A percentile compares a stretch with the other conserved stretches of the same genome.
These are phyloP conservation scores for Russula olivacea DNA, from an alignment of 768 basidiomycete genomes.

Conservation along the genomic window DNA sequence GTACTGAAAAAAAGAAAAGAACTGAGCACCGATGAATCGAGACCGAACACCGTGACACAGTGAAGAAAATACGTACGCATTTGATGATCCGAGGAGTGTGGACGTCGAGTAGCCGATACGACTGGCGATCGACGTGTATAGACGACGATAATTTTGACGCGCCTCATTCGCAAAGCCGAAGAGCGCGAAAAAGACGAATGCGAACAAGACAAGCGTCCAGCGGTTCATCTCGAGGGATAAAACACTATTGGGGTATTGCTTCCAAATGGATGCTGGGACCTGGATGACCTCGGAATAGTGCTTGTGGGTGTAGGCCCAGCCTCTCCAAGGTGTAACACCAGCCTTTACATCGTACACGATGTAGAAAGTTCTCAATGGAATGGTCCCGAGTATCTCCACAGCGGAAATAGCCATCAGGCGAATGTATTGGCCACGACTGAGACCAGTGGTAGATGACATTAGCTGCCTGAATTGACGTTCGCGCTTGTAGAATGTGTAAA, in stretches of 20 bases:
- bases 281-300: slow-evolving; percentile 39
- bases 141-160: background rate
- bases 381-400: background rate
- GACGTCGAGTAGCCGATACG: slow-evolving; percentile 27
- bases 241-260: slow-evolving; percentile 9
- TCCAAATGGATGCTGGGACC: slow-evolving; percentile 38
- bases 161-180: slow-evolving; percentile 1
- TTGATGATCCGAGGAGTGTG: background rate
- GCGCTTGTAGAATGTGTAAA: slow-evolving; percentile 29
- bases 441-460: slow-evolving; percentile 26
- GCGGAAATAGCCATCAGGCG: background rate
- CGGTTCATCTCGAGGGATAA: background rate
- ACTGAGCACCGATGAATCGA: background rate
- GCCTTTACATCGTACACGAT: background rate
- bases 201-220: background rate
- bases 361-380: background rate
- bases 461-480: slow-evolving; percentile 25
- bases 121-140: slow-evolving; percentile 5
- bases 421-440: slow-evolving; percentile 31
- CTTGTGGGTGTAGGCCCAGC: slow-evolving; percentile 47
- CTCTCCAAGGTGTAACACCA: slow-evolving; percentile 31
- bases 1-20: too few species aligned
- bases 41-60: background rate
- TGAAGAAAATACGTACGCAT: slow-evolving; percentile 5
- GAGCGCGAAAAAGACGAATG: background rate